Evolutionary conservation across 225 moss, liverwort and hornwort genomes (phyloP).

Genomic region (Physcomitrium patens): DNA sequence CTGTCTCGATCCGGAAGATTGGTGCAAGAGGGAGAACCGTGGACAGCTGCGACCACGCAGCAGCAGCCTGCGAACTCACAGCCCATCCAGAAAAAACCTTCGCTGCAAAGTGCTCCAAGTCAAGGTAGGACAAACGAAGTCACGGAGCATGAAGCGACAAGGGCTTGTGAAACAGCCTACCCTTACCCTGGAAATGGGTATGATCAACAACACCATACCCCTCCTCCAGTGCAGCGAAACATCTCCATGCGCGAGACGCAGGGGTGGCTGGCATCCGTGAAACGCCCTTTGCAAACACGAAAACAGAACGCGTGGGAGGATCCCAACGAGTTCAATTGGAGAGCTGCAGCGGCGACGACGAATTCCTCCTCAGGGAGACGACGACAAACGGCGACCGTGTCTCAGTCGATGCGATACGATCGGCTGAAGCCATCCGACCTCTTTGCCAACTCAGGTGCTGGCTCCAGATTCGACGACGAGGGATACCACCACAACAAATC

Average conservation of each 20-base stretch:
- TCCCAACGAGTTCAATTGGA: slow-evolving; percentile 60
- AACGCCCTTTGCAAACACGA: slow-evolving; percentile 38
- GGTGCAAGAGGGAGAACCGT: slow-evolving; percentile 44
- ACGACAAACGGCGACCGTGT: slow-evolving; percentile 27
- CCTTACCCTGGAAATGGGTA: neutral
- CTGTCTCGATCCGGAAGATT: slow-evolving; percentile 52
- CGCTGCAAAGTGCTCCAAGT: neutral
- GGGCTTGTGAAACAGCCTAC: neutral
- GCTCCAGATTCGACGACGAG: slow-evolving; percentile 3
- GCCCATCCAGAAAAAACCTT: slow-evolving; percentile 11
- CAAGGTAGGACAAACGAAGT: slow-evolving; percentile 22
- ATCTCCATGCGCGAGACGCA: slow-evolving; percentile 61
- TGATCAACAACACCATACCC: slow-evolving; percentile 28
- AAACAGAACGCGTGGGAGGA: slow-evolving; percentile 37
- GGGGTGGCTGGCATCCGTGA: slow-evolving; percentile 55
- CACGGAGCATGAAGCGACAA: neutral
- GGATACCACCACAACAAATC: slow-evolving; percentile 21
- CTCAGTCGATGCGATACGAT: slow-evolving; percentile 65
- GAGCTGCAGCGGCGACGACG: slow-evolving; percentile 36
- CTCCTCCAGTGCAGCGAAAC: slow-evolving; percentile 30
- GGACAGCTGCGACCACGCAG: slow-evolving; percentile 17
- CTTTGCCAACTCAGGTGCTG: neutral
- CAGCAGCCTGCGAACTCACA: neutral
- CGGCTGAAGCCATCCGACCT: slow-evolving; percentile 35
- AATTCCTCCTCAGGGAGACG: slow-evolving; percentile 24